Conservation (phyloP, 345 rosid genomes). For the Eucalyptus victrix region DNA sequence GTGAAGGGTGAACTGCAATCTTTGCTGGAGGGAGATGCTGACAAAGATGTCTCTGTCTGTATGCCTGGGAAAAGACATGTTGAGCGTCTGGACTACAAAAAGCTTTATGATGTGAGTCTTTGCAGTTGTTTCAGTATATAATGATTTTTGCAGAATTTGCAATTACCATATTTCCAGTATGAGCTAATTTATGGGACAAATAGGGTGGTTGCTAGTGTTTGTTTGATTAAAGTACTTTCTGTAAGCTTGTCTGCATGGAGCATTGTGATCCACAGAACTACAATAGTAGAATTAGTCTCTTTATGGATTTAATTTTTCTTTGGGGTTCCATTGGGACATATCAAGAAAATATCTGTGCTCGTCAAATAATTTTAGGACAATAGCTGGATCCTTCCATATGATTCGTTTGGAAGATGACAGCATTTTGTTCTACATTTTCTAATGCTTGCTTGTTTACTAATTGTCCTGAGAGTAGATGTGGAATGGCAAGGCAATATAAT, state of each 20-base stretch:
- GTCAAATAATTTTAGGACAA: background rate
- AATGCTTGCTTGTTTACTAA: background rate
- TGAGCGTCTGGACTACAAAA: constrained; percentile 86
- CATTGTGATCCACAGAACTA: background rate
- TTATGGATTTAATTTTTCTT: background rate
- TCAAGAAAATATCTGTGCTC: background rate
- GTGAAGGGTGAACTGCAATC: constrained; percentile 9
- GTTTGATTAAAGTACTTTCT: background rate
- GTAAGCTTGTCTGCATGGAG: background rate
- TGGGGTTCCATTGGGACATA: background rate
- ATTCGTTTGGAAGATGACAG: background rate
- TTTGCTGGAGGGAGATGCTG: constrained; percentile 17
- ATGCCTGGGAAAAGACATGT: constrained; percentile 41
- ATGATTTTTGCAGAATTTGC: background rate
- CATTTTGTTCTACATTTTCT: background rate
- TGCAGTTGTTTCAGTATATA: background rate
- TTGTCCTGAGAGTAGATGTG: background rate
- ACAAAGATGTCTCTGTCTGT: constrained; percentile 19
- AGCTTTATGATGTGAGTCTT: constrained; percentile 68
- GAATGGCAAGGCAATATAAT: background rate
- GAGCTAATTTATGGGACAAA: background rate
- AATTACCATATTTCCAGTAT: background rate
- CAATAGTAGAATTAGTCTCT: background rate
- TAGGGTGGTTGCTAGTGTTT: background rate
- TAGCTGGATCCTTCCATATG: background rate